Percentiles rank a stretch among this genome's conserved stretches.
phyloP scores from a whole-genome alignment of 352 stramenopile genomes.

The Pythium inflatum region DNA sequence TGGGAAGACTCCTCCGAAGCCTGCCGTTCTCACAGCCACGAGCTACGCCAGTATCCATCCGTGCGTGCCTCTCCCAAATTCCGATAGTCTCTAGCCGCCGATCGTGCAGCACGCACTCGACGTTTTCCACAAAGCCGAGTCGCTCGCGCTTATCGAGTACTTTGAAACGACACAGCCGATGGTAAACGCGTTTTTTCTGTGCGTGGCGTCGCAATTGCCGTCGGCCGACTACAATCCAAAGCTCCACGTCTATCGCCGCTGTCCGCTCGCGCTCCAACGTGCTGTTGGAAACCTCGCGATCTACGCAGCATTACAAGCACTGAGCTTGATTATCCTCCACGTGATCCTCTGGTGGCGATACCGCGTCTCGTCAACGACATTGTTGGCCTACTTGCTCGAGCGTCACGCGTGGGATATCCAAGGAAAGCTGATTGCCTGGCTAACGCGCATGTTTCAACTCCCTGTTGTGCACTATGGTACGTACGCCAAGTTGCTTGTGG shows the following conservation, averaged over 20 bases:
- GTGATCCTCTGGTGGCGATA: conserved; percentile 18
- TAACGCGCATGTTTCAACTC: conserved; percentile 8
- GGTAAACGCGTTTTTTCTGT: conserved; percentile 3
- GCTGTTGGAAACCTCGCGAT: conserved; percentile 23
- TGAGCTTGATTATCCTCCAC: not conserved
- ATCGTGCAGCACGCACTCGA: conserved; percentile 1
- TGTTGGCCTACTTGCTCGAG: conserved; percentile 23
- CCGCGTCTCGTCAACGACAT: conserved; percentile 1
- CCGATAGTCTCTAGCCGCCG: too few relatives aligned
- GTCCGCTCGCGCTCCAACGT: conserved; percentile 39
- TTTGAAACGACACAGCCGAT: conserved; percentile 15
- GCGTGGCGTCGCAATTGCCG: not conserved
- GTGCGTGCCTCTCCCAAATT: too few relatives aligned
- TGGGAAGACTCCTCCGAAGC: too few relatives aligned
- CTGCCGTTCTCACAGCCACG: too few relatives aligned
- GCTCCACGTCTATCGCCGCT: conserved; percentile 57
- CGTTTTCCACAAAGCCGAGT: conserved; percentile 14
- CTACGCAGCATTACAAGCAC: not conserved
- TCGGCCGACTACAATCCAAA: conserved; percentile 54
- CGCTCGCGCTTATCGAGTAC: conserved; percentile 25
- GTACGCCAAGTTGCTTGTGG: too few relatives aligned
- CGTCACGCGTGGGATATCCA: conserved; percentile 12
- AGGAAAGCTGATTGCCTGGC: conserved; percentile 26
- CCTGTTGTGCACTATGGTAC: conserved; percentile 27
- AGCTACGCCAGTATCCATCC: too few relatives aligned